phyloP scores from a whole-genome alignment of 345 rosid species.

The Raphanus raphanistrum region DNA sequence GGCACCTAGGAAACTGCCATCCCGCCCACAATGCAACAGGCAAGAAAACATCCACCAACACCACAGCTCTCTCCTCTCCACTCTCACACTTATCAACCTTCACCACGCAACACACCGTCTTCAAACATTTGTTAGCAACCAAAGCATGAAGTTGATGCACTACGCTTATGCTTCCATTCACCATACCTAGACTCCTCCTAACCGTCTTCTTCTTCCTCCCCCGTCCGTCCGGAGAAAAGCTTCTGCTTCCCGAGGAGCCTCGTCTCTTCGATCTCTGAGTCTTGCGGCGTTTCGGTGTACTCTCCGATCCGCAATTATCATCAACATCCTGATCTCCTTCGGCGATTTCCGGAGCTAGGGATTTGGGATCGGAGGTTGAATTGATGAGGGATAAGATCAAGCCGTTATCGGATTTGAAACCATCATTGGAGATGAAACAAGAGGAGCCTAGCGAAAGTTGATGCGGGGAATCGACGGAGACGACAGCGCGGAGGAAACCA shows the following conservation, averaged over 20 bases:
- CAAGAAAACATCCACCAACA: slow-evolving; percentile 73
- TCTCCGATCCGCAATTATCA: slow-evolving; percentile 28
- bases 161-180: slow-evolving; percentile 77
- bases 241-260: slow-evolving; percentile 20
- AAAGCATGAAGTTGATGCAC: slow-evolving; percentile 66
- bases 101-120: slow-evolving; percentile 49
- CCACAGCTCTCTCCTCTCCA: slow-evolving; percentile 55
- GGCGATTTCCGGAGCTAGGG: background rate
- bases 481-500: slow-evolving; percentile 69
- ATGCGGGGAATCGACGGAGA: slow-evolving; percentile 38
- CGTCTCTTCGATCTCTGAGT: slow-evolving; percentile 27
- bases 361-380: background rate
- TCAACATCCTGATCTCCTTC: slow-evolving; percentile 11
- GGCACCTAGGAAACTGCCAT: slow-evolving; percentile 78
- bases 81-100: slow-evolving; percentile 38
- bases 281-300: slow-evolving; percentile 24
- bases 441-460: slow-evolving; percentile 39
- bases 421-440: slow-evolving; percentile 52
- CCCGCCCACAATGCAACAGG: slow-evolving; percentile 70
- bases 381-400: slow-evolving; percentile 42
- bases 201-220: slow-evolving; percentile 42
- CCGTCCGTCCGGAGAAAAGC: background rate
- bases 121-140: slow-evolving; percentile 58
- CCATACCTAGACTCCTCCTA: slow-evolving; percentile 67
- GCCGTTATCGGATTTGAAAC: slow-evolving; percentile 53